Evolutionary conservation across 768 basidiomycete genomes (phyloP).

Genomic region (Lactarius sp.): DNA sequence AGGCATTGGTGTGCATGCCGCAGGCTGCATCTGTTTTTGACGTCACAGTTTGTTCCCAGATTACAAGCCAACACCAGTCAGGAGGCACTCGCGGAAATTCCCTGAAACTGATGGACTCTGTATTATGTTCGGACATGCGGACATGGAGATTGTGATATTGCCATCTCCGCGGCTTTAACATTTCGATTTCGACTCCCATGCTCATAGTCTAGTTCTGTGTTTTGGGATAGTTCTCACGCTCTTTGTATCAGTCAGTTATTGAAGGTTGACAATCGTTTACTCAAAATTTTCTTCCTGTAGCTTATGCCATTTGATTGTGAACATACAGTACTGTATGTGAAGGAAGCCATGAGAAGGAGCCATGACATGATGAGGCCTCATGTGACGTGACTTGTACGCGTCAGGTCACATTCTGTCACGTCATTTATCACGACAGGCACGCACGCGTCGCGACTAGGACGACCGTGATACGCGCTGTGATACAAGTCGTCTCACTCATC

Average conservation of each 20-base stretch:
- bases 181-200: background rate
- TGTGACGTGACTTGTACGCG: background rate
- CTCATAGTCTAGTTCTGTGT: background rate
- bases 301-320: background rate
- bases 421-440: background rate
- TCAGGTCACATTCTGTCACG: constrained; percentile 26
- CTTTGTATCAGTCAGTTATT: background rate
- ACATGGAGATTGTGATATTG: background rate
- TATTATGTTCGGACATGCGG: background rate
- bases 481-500: background rate
- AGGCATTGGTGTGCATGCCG: background rate
- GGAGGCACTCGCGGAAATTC: background rate
- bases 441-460: background rate
- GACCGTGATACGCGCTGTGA: too few relatives aligned
- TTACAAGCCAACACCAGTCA: background rate
- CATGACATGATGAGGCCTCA: too few relatives aligned
- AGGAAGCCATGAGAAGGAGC: too few relatives aligned
- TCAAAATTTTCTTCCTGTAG: background rate
- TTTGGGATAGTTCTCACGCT: background rate
- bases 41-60: background rate
- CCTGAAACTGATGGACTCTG: background rate
- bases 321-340: too few relatives aligned
- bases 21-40: background rate
- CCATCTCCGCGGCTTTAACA: background rate
- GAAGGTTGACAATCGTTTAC: background rate